Base-by-base conservation (phyloP, 2,329 filamentous ascomycete genomes). In the Graphium sp. region DNA sequence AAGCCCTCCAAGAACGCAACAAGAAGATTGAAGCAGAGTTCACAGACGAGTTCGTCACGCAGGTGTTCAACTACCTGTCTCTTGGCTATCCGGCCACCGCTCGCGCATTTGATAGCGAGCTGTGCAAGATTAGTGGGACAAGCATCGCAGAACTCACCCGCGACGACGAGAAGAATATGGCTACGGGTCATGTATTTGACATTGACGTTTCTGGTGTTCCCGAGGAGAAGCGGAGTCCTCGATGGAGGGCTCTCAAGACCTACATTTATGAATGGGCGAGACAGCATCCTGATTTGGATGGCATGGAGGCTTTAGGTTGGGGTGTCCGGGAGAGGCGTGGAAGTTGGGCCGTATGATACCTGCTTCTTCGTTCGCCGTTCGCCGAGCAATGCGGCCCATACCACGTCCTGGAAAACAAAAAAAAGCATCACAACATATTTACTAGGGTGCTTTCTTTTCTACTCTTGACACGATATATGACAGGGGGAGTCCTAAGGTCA, bases 41-140 rank as follows among this genome's bases (percentile, higher is more conserved):
- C 42, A 62, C 75, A 35, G 82, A 93, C 46, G 61, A 61, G 4
- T 93, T 94, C 47, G 72, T 94, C 32, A 93, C 85, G 0, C 87
- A 95, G 50, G 85, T 95, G 6, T 95, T 91, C 62, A 94, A 95
- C 50, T 95, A 95, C 50, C 63, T 95, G 11, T 92, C 83, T 1
- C 65, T 95, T 5, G 87, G 87, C 5, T 94, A 94, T 48, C 85
- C 87, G 4, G 75, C 81, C 19, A 72, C 84, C 42, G 87, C 85
- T 8, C 71, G 77, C 14, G 66, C 70, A 21, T 95, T 81, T 44
- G 87, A 95, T 44, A 66, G 74, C 8, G 87, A 95, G 55, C 60
- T 95, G 13, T 71, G 74, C 39, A 82, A 79, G 46, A 79, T 75
- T 18, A 62, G 66, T 7, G 24, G 22, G 9, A 72, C 92, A 6